Base-by-base conservation (phyloP, 2,329 filamentous ascomycete species). In the Xylariaceae sp. region DNA sequence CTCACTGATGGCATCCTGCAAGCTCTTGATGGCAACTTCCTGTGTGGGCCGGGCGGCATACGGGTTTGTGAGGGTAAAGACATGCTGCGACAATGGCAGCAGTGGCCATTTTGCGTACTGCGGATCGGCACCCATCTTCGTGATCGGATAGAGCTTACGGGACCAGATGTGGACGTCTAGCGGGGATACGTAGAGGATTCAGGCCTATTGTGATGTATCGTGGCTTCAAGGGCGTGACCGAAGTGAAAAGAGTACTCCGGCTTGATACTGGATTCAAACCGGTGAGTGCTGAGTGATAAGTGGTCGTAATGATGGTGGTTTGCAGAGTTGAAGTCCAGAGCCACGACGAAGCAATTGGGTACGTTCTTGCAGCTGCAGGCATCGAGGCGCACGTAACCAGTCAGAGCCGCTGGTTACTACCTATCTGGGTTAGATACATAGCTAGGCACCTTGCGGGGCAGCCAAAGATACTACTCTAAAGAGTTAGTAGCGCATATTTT, bases 101-200 rank as follows among this genome's bases (percentile, higher is more conserved):
- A 91, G 81, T 63, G 90, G 90, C 79, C 88, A 93, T 77, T 90
- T 90, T 70, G 88, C 87, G 78, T 92, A 92, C 76, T 92, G 90
- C 67, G 89, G 88, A 77, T 94, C 90, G 72, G 89, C 83, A 70
- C 85, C 85, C 85, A 88, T 92, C 79, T 78, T 83, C n/a, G 42
- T 17, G 37, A 52, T 35, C 35, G 48, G 10, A 34, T n/a, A 30
- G 30, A 48, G 50, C 37, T 42, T 42, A 42, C 37, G 37, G 37
- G 37, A 13, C 8, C 8, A 42, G 37, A 7, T 42, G 11, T 42
- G 9, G 11, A 42, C 11, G 37, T 9, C 8, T 42, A 10, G 8
- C 37, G 37, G 11, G 37, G 37, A 42, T 9, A 30, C 9, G 11
- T 50, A 51, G 18, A 53, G 48, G 42, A 42, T 17, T n/a, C 18